Conservation (phyloP, 768 basidiomycete species). For the Lactifluus subvellereus region DNA sequence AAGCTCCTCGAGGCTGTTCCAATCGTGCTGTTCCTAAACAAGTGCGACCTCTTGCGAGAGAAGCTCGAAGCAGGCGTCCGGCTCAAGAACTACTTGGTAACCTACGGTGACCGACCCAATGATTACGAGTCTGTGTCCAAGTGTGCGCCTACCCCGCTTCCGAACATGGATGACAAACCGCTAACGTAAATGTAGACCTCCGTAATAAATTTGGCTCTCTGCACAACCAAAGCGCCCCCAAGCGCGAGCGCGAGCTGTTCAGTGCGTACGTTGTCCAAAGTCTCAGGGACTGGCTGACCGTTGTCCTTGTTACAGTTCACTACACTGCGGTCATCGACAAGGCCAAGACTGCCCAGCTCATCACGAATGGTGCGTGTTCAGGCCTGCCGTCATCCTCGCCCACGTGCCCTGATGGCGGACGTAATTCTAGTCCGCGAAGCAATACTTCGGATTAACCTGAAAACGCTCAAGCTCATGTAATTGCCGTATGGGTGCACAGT, state of each 20-base stretch:
- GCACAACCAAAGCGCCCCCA: slow-evolving; percentile 62
- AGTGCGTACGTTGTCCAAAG: slow-evolving; percentile 39
- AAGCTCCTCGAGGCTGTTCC: slow-evolving; percentile 67
- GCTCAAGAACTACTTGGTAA: slow-evolving; percentile 60
- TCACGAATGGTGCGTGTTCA: slow-evolving; percentile 52
- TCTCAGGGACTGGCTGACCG: background rate
- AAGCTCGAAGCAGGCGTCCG: slow-evolving; percentile 75
- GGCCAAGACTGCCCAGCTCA: slow-evolving; percentile 64
- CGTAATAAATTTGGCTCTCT: slow-evolving; percentile 63
- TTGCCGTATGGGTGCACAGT: background rate
- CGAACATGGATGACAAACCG: background rate
- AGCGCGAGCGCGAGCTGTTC: slow-evolving; percentile 66
- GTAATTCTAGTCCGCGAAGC: slow-evolving; percentile 44
- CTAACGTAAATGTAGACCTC: slow-evolving; percentile 48
- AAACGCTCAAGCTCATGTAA: slow-evolving; percentile 47
- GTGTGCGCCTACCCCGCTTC: slow-evolving; percentile 41
- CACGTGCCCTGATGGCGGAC: background rate
- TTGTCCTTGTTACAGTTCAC: slow-evolving; percentile 47
- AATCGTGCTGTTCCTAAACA: slow-evolving; percentile 78
- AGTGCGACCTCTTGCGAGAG: slow-evolving; percentile 69
- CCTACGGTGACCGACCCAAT: slow-evolving; percentile 70
- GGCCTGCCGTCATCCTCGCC: too few relatives aligned
- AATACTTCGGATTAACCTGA: slow-evolving; percentile 61
- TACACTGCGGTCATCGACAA: slow-evolving; percentile 81
- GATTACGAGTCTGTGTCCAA: slow-evolving; percentile 72